These are phyloP conservation scores for Onygenales sp. DNA, from an alignment of 2,329 filamentous ascomycete species.

Conservation along the genomic window DNA sequence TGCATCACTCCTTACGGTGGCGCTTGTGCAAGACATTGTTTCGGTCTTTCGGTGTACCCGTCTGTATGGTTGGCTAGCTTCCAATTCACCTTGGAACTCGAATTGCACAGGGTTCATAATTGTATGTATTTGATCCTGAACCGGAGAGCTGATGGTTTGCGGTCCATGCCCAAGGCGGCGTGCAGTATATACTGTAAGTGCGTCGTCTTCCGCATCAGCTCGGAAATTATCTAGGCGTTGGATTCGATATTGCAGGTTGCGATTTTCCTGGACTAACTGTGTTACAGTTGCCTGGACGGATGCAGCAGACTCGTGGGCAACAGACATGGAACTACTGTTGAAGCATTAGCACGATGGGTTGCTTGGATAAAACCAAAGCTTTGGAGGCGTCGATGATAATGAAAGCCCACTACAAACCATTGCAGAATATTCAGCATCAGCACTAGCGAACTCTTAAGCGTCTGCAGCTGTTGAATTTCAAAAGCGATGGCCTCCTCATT, in stretches of 20 bases:
- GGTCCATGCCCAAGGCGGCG: not conserved
- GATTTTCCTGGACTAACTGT: not conserved
- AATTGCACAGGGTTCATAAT: not conserved
- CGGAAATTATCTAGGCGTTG: not conserved
- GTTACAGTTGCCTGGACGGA: not conserved
- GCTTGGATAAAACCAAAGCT: not conserved
- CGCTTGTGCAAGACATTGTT: not conserved
- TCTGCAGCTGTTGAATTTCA: not conserved
- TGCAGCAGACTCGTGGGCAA: not conserved
- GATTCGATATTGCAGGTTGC: not conserved
- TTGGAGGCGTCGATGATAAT: not conserved
- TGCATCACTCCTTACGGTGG: not conserved
- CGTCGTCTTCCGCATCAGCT: not conserved
- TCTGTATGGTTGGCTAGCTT: not conserved
- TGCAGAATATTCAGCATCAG: not conserved
- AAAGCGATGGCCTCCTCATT: not conserved
- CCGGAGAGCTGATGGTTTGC: not conserved
- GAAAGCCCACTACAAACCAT: not conserved
- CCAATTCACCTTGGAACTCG: not conserved
- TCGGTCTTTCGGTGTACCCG: not conserved
- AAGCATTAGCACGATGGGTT: not conserved
- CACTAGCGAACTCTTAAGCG: no score
- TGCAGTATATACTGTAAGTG: not conserved
- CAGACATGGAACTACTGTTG: not conserved
- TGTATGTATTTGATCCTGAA: not conserved